These are phyloP conservation scores for Phytopythium sindhum DNA, from an alignment of 352 stramenopile genomes.

Conservation along the genomic window DNA sequence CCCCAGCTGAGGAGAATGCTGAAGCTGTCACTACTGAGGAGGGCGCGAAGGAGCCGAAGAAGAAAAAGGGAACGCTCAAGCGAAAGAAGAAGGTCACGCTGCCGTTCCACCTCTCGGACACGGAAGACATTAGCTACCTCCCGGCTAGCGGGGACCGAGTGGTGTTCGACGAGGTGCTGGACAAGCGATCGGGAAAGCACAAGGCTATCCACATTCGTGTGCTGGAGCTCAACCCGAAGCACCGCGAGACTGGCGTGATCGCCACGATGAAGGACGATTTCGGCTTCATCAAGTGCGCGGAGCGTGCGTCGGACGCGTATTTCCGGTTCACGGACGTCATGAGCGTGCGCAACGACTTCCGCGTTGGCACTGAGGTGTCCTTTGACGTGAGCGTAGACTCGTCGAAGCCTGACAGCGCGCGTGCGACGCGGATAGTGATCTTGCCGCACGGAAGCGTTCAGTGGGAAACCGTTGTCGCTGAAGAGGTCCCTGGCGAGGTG, in stretches of 20 bases:
- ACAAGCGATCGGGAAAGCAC: constrained; percentile 57
- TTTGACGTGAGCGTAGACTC: constrained; percentile 58
- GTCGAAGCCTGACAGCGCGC: constrained; percentile 47
- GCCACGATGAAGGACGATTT: constrained; percentile 75
- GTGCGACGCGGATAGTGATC: constrained; percentile 58
- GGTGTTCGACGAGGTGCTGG: constrained; percentile 62
- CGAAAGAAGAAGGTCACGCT: constrained; percentile 21
- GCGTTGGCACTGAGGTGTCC: constrained; percentile 53
- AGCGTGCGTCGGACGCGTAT: constrained; percentile 64
- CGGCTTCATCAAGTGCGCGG: constrained; percentile 78
- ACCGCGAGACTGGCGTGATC: constrained; percentile 67
- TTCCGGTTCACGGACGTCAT: constrained; percentile 81
- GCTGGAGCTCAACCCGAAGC: constrained; percentile 55
- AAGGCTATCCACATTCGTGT: constrained; percentile 66
- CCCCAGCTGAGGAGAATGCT: constrained; percentile 9
- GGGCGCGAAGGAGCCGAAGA: constrained; percentile 25
- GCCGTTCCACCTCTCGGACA: constrained; percentile 57
- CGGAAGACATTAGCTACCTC: constrained; percentile 61
- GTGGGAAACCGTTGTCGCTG: constrained; percentile 53
- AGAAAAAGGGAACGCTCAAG: constrained; percentile 38
- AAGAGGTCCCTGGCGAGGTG: constrained; percentile 43
- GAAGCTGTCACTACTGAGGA: constrained; percentile 15
- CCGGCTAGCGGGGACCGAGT: constrained; percentile 59
- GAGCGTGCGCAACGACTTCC: constrained; percentile 43
- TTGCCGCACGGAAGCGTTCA: constrained; percentile 51